phyloP scores from a whole-genome alignment of 225 moss, liverwort and hornwort species.

The Ulota crispa region DNA sequence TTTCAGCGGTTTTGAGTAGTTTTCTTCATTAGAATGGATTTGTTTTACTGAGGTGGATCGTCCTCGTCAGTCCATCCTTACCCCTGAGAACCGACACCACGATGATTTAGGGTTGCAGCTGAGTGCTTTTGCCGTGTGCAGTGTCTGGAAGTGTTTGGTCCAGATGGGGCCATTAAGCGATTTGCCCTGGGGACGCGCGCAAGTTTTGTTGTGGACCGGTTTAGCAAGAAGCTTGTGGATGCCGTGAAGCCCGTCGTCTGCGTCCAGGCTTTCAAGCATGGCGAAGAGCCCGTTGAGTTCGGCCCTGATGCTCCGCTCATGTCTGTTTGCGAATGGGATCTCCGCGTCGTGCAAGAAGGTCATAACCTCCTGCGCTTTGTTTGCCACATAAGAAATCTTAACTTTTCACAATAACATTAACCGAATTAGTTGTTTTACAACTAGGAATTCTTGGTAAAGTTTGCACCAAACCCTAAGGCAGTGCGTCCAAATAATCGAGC shows the following conservation, averaged over 20 bases:
- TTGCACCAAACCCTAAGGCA: neutral
- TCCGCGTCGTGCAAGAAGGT: slow-evolving; percentile 47
- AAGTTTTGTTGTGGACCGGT: slow-evolving; percentile 37
- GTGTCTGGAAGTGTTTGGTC: slow-evolving; percentile 44
- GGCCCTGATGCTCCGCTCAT: slow-evolving; percentile 38
- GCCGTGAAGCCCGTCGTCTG: slow-evolving; percentile 35
- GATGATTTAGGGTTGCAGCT: neutral
- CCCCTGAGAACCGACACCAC: neutral
- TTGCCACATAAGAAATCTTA: too few relatives aligned
- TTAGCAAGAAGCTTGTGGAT: slow-evolving; percentile 40
- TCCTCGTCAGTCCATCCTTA: too few relatives aligned
- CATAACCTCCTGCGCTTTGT: neutral
- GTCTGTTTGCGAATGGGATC: slow-evolving; percentile 36
- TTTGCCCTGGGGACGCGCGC: slow-evolving; percentile 42
- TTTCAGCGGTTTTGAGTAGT: neutral
- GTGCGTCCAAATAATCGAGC: neutral
- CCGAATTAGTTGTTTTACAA: too few relatives aligned
- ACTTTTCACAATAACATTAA: too few relatives aligned
- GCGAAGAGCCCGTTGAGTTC: slow-evolving; percentile 40
- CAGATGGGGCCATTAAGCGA: slow-evolving; percentile 30
- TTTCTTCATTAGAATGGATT: neutral
- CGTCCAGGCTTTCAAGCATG: slow-evolving; percentile 44
- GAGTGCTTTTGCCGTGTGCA: slow-evolving; percentile 17
- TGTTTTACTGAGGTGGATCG: neutral
- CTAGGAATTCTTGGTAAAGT: neutral